A percentile compares a stretch with the other conserved stretches of the same genome.
Evolutionary conservation across 345 rosid species (phyloP).

Genomic region (Brassica cretica): DNA sequence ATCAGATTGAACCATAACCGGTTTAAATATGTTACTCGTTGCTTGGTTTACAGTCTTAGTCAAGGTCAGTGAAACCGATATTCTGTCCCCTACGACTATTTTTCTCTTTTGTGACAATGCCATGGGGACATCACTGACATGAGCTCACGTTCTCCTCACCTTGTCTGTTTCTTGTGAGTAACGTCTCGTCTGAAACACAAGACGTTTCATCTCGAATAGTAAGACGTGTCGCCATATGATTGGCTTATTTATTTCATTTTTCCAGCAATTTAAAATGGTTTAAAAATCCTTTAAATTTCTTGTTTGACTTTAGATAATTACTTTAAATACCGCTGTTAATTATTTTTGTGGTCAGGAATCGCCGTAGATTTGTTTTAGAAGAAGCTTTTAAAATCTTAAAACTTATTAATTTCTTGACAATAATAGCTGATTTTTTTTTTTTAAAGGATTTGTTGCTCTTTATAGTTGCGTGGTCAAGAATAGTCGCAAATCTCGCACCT

Average conservation of each 20-base stretch:
- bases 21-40: not conserved
- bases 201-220: not conserved
- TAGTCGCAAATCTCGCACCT: slow-evolving; percentile 25
- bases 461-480: slow-evolving; percentile 26
- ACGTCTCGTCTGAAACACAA: not conserved
- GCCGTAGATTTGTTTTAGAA: not conserved
- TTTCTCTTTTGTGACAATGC: not conserved
- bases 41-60: not conserved
- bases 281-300: not conserved
- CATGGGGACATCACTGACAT: not conserved
- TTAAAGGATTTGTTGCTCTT: not conserved
- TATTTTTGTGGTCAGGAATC: not conserved
- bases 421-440: too few relatives aligned
- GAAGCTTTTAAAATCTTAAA: not conserved
- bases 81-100: not conserved
- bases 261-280: not conserved
- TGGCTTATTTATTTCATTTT: not conserved
- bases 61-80: not conserved
- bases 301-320: not conserved
- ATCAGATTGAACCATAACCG: not conserved
- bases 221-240: not conserved
- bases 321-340: not conserved
- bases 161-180: not conserved
- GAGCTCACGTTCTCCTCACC: not conserved
- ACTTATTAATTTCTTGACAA: too few relatives aligned